Evolutionary conservation across 1,284 basidiomycete genomes (phyloP), one percentile per base, ranked within the genome.

Genomic region (Ceratobasidium papillatum): DNA sequence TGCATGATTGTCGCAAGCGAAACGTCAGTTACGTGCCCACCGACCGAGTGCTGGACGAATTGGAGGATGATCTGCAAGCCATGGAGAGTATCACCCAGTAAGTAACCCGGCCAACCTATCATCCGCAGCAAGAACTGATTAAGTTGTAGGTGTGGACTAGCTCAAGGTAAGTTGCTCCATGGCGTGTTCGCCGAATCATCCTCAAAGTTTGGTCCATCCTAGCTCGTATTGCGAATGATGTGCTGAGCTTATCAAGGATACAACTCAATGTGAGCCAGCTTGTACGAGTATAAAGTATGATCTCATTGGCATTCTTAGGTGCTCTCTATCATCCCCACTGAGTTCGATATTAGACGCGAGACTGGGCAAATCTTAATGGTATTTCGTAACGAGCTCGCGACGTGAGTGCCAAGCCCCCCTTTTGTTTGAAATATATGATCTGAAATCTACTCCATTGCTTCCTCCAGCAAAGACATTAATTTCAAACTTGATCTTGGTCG

Each of bases 161-260:
- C 69, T n/a, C 69, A 72, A 72, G 69, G 69, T 72, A 47, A 41
- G 30, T 34, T 19, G 52, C 45, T 14, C 19, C 17, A 22, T 17
- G 8, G 34, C n/a, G 14, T 9, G 12, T 41, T 4, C 2, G 22
- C n/a, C 22, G 36, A 38, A 41, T 22, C 38, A 2, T 7, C 11
- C 14, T 34, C 38, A 2, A 59, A 4, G 27, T 25, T 75, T 82
- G 83, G 34, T 75, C 83, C 30, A 78, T 81, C n/a, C 83, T 83
- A 78, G 83, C 83, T 75, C 79, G 83, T 43, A 84, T 85, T 61
- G 81, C 81, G 41, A 84, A 84, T 71, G 84, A 85, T 75, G 82
- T 84, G 3, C 78, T 84, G 22, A 83, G 83, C 12, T 77, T 85
- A 9, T 83, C 83, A 9, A 78, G 83, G 43, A 82, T 85, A 41